Conservation (phyloP, 345 rosid genomes). For the Hibiscus syriacus region DNA sequence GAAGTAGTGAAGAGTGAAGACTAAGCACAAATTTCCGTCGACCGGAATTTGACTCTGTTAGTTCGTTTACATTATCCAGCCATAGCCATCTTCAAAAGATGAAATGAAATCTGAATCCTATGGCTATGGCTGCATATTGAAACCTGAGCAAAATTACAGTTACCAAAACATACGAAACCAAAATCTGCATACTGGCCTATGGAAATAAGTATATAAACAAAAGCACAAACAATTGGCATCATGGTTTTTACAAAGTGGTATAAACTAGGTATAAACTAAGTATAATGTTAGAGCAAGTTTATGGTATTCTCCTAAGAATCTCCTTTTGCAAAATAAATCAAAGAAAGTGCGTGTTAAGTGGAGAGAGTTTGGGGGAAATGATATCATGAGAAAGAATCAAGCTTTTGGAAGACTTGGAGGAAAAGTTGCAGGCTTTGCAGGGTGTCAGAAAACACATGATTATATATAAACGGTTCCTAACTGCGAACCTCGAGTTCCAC, state of each 20-base stretch:
- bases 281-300: slow-evolving; percentile 8
- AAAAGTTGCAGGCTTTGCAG: not conserved
- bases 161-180: not conserved
- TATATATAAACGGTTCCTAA: no score
- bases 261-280: slow-evolving; percentile 11
- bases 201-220: no score
- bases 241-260: slow-evolving; percentile 8
- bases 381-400: slow-evolving; percentile 7
- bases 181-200: not conserved
- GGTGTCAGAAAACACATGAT: not conserved
- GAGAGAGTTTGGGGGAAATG: slow-evolving; percentile 8
- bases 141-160: not conserved
- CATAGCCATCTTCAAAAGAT: not conserved
- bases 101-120: not conserved
- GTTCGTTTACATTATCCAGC: not conserved
- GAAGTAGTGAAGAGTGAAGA: not conserved
- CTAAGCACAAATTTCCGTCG: not conserved
- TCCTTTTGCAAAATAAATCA: not conserved
- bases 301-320: not conserved
- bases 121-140: not conserved
- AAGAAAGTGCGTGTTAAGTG: not conserved
- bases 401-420: not conserved
- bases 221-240: not conserved
- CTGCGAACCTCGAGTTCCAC: no score
- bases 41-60: not conserved